Evolutionary conservation across 129 eudicot species (phyloP).

Genomic region (Silybum marianum): DNA sequence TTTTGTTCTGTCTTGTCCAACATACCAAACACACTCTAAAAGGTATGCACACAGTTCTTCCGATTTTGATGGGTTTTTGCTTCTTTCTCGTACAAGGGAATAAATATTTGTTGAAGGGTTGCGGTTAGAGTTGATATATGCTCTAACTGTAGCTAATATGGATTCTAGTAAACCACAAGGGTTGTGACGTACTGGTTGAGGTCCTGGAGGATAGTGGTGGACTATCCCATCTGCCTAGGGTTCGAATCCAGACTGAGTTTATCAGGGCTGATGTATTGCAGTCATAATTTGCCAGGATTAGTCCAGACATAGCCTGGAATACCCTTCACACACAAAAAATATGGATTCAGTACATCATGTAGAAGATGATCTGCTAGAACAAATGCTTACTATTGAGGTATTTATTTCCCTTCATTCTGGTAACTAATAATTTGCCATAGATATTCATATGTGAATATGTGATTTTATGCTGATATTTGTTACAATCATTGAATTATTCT

Average conservation of each 20-base stretch:
- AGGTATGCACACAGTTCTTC: conserved; percentile 50
- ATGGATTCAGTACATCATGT: conserved; percentile 77
- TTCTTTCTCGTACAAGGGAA: conserved; percentile 49
- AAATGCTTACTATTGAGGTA: no score
- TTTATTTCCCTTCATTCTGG: no score
- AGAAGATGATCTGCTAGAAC: conserved; percentile 77
- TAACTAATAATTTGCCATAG: no score
- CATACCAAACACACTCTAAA: conserved; percentile 36
- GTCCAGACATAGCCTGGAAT: no score
- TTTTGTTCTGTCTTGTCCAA: no score
- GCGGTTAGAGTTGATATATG: conserved; percentile 46
- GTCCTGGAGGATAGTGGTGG: no score
- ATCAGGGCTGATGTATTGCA: no score
- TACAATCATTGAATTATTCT: neutral
- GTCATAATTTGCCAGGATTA: no score
- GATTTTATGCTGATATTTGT: neutral
- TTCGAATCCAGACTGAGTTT: no score
- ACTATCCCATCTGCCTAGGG: no score
- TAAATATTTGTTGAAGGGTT: conserved; percentile 74
- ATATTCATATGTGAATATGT: neutral
- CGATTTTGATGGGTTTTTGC: conserved; percentile 41
- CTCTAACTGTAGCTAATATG: conserved; percentile 35
- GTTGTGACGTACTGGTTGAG: no score
- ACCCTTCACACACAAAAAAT: no score
- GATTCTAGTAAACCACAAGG: conserved; percentile 45